A percentile compares a stretch with the other conserved stretches of the same genome.
These are phyloP conservation scores for Thraustotheca clavata DNA, from an alignment of 352 stramenopile genomes.

Conservation along the genomic window DNA sequence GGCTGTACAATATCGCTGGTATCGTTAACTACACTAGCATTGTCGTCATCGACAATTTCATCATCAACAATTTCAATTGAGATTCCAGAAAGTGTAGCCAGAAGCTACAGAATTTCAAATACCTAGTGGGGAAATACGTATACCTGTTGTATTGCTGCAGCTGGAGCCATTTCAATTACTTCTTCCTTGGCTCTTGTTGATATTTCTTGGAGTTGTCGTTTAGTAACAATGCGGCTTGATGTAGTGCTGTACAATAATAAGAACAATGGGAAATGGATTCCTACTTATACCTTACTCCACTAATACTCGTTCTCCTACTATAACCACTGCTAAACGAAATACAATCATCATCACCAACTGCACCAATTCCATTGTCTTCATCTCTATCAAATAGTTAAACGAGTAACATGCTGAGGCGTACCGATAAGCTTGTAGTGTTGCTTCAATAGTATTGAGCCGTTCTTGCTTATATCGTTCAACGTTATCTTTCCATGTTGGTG, in stretches of 20 bases:
- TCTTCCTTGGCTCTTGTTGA: conserved; percentile 2
- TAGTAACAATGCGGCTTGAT: conserved; percentile 11
- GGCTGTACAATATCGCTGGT: background rate
- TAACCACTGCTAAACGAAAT: conserved; percentile 7
- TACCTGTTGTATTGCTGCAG: conserved; percentile 9
- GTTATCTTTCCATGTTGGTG: background rate
- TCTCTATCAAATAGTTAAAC: background rate
- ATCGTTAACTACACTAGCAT: background rate
- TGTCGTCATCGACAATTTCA: no score
- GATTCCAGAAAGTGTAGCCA: conserved; percentile 1
- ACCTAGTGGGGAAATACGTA: background rate
- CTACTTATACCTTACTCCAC: background rate
- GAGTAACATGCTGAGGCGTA: background rate
- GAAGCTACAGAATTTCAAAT: background rate
- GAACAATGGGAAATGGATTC: background rate
- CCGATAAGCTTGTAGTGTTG: conserved; percentile 4
- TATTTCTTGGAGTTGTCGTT: background rate
- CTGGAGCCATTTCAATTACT: conserved; percentile 6
- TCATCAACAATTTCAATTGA: conserved; percentile 18
- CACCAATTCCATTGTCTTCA: background rate
- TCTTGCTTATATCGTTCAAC: background rate
- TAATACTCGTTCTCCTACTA: conserved; percentile 8
- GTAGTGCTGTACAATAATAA: background rate
- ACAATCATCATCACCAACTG: background rate
- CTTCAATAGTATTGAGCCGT: conserved; percentile 3